These are phyloP conservation scores for Phlebopus sp. DNA, from an alignment of 1,284 basidiomycete species.

Conservation along the genomic window DNA sequence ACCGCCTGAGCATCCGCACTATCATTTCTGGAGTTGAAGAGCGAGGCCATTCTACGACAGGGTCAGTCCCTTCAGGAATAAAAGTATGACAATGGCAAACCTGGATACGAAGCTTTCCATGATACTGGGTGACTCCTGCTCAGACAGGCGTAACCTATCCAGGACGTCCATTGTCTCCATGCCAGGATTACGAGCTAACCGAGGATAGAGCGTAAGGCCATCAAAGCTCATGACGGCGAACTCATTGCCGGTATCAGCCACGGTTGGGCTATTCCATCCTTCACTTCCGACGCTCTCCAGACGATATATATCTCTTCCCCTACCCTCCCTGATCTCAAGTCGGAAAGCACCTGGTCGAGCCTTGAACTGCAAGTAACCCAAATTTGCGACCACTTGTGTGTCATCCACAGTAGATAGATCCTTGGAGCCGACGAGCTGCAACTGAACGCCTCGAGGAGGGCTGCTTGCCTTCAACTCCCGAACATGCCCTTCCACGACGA, in stretches of 20 bases:
- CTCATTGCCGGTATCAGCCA: constrained; percentile 63
- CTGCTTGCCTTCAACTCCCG: constrained; percentile 62
- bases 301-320: constrained; percentile 77
- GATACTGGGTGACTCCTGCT: constrained; percentile 34
- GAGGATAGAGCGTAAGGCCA: constrained; percentile 85
- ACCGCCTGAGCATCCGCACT: constrained; percentile 6
- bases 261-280: constrained; percentile 76
- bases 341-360: constrained; percentile 86
- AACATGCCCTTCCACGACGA: constrained; percentile 93
- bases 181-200: constrained; percentile 67
- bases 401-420: constrained; percentile 60
- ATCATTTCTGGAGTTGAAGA: constrained; percentile 41
- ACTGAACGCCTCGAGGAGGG: constrained; percentile 81
- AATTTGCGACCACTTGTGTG: constrained; percentile 88
- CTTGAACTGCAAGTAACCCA: constrained; percentile 97
- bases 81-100: constrained; percentile 34
- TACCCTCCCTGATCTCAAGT: constrained; percentile 79
- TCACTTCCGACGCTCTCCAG: constrained; percentile 82
- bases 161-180: constrained; percentile 84
- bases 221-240: constrained; percentile 85
- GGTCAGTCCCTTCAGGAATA: constrained; percentile 3
- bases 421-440: constrained; percentile 60
- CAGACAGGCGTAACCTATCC: constrained; percentile 40
- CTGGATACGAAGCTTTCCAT: constrained; percentile 47
- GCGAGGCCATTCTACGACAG: constrained; percentile 47